These are phyloP conservation scores for Elaeis oleifera DNA, from an alignment of 202 grass and related monocot species.

Conservation along the genomic window DNA sequence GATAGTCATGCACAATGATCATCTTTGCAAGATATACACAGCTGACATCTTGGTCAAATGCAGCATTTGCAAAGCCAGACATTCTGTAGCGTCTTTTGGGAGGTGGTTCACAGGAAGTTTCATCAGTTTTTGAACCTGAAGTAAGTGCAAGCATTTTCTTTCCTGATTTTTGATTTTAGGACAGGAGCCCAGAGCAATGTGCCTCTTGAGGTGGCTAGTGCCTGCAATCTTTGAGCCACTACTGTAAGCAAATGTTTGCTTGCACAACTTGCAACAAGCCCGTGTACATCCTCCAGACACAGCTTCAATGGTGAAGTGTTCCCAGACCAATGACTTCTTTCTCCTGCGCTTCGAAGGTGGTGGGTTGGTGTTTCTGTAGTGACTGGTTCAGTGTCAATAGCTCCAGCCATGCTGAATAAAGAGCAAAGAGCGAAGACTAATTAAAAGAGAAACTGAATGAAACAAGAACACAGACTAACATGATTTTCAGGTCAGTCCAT, in stretches of 20 bases:
- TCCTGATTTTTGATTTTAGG: constrained; percentile 73
- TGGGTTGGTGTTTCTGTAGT: constrained; percentile 29
- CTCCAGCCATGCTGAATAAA: constrained; percentile 23
- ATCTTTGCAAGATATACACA: constrained; percentile 68
- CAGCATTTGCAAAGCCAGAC: constrained; percentile 59
- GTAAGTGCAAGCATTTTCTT: constrained; percentile 26
- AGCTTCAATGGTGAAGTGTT: constrained; percentile 81
- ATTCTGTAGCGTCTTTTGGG: constrained; percentile 75
- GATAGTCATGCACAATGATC: constrained; percentile 90
- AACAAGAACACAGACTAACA: too few species aligned
- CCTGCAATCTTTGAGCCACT: constrained; percentile 90
- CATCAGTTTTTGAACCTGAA: constrained; percentile 43
- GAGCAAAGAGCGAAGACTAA: too few species aligned
- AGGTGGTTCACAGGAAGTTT: constrained; percentile 27
- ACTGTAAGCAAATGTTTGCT: constrained; percentile 94
- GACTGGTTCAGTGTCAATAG: constrained; percentile 39
- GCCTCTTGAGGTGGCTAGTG: constrained; percentile 94
- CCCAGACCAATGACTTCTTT: constrained; percentile 88
- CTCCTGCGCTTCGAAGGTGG: constrained; percentile 43
- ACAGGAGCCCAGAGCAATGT: constrained; percentile 82
- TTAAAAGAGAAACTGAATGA: too few species aligned
- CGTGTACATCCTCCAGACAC: constrained; percentile 47
- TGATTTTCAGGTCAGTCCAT: too few species aligned
- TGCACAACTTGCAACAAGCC: constrained; percentile 95
- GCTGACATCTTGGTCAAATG: constrained; percentile 83